Base-by-base conservation (phyloP, 2,329 filamentous ascomycete species). In the Diaporthe humulicola region DNA sequence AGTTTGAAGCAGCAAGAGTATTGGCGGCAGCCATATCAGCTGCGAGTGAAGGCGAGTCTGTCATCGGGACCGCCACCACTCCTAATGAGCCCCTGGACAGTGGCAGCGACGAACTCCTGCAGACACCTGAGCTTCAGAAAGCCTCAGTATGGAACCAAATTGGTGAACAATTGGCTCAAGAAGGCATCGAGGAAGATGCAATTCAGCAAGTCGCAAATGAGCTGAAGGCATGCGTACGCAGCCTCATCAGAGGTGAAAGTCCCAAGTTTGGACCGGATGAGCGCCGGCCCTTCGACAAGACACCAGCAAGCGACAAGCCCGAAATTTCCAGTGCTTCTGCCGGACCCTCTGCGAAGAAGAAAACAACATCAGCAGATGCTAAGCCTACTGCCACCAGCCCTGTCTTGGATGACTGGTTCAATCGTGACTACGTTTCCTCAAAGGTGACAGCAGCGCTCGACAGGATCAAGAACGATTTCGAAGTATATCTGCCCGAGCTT, bases 131-230 rank as follows among this genome's bases (percentile, higher is more conserved):
- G 22, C 25, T 8, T n/a, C 22, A 50, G n/a, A 15, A 19, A 42
- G 12, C 45, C 12, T 22, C 15, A 33, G 45, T 19, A 8, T 72
- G 70, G 70, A 17, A 33, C 14, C 42, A n/a, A 8, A 60, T 72
- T 52, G 22, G 70, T 10, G 12, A 25, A 2, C 22, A 64, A 5
- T 15, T 72, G 70, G 70, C 70, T 25, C 6, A 14, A 12, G 57
- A 72, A 22, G 70, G 70, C 14, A 54, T 72, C 22, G 10, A n/a
- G n/a, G 45, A 56, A 28, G 36, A 45, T 2, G 57, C 57, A 15
- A 36, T 72, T 33, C 33, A 33, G 42, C 25, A 15, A 15, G 19
- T 71, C 33, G 70, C 42, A 6, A 19, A 52, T 7, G 56, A 36
- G 15, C 30, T 71, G 42, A 71, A 52, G 9, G 42, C n/a, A 6